Conservation (phyloP, 75 land plant species). For the Azolla pinnata region DNA sequence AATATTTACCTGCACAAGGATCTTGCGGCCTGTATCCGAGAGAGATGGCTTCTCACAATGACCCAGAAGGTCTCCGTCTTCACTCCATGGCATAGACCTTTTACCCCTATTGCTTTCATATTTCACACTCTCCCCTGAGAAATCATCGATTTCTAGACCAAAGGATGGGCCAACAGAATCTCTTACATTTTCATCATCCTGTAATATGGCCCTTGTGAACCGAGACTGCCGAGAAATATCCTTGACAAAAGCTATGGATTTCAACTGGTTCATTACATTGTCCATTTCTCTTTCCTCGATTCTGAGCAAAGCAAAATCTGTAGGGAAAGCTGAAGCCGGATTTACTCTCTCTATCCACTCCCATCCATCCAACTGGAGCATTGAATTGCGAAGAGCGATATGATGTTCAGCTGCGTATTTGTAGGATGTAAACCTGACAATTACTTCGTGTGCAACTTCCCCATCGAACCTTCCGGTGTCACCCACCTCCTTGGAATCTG, state of each 20-base stretch:
- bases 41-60: slow-evolving; percentile 9
- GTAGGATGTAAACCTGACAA: slow-evolving; percentile 67
- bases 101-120: slow-evolving; percentile 63
- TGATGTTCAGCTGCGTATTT: slow-evolving; percentile 44
- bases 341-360: slow-evolving; percentile 80
- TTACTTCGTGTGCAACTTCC: slow-evolving; percentile 4
- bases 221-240: slow-evolving; percentile 65
- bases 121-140: slow-evolving; percentile 22
- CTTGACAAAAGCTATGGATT: slow-evolving; percentile 44
- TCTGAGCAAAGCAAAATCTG: slow-evolving; percentile 70
- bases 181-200: slow-evolving; percentile 4
- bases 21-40: slow-evolving; percentile 31
- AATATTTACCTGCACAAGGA: slow-evolving; percentile 61
- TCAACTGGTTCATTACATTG: slow-evolving; percentile 28
- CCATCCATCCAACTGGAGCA: slow-evolving; percentile 39
- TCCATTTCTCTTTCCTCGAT: slow-evolving; percentile 20
- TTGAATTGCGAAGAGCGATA: slow-evolving; percentile 23
- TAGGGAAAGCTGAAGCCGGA: slow-evolving; percentile 70
- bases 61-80: slow-evolving; percentile 19
- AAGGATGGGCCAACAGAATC: not conserved
- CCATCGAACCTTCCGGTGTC: too few species aligned
- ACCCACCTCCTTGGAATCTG: too few species aligned
- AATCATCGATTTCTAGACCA: slow-evolving; percentile 8
- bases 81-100: slow-evolving; percentile 51
- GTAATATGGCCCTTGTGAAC: slow-evolving; percentile 40